These are phyloP conservation scores for Clitopilus passeckerianus DNA, from an alignment of 768 basidiomycete species.

Conservation along the genomic window DNA sequence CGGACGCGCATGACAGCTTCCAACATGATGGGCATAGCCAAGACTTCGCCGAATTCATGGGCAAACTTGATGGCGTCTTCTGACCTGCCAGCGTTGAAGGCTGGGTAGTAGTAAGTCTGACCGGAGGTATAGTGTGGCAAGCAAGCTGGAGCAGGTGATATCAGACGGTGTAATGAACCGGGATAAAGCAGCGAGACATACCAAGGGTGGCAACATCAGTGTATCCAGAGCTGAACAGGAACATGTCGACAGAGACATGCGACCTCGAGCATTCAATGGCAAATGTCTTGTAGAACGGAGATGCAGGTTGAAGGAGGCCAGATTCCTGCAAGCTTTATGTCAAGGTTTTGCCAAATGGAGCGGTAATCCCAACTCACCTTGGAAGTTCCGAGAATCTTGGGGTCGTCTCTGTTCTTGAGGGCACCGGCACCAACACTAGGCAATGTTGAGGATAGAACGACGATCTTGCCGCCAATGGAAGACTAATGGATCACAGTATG, in stretches of 20 bases:
- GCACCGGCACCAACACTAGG: constrained; percentile 88
- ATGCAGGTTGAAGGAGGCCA: constrained; percentile 85
- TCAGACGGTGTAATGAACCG: background rate
- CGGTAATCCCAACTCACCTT: constrained; percentile 48
- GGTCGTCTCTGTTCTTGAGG: constrained; percentile 94
- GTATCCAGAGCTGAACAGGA: constrained; percentile 90
- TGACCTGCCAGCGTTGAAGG: constrained; percentile 89
- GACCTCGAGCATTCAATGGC: constrained; percentile 97
- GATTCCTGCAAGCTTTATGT: constrained; percentile 61
- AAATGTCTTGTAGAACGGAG: constrained; percentile 96
- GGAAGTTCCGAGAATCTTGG: constrained; percentile 89
- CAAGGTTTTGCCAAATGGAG: background rate
- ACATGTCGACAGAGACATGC: constrained; percentile 99
- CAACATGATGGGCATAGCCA: constrained; percentile 92
- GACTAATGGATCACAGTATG: constrained; percentile 38
- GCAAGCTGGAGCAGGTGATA: constrained; percentile 42
- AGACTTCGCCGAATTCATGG: constrained; percentile 90
- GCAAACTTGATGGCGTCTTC: constrained; percentile 99
- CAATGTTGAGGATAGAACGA: constrained; percentile 79
- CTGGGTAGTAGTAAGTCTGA: constrained; percentile 97
- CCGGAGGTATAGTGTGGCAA: constrained; percentile 97
- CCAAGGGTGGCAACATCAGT: constrained; percentile 94
- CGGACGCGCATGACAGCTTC: constrained; percentile 98
- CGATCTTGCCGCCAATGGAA: constrained; percentile 91
- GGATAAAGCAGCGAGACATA: constrained; percentile 23